phyloP scores from a whole-genome alignment of 2,329 filamentous ascomycete species.

The Tolypocladium inflatum region DNA sequence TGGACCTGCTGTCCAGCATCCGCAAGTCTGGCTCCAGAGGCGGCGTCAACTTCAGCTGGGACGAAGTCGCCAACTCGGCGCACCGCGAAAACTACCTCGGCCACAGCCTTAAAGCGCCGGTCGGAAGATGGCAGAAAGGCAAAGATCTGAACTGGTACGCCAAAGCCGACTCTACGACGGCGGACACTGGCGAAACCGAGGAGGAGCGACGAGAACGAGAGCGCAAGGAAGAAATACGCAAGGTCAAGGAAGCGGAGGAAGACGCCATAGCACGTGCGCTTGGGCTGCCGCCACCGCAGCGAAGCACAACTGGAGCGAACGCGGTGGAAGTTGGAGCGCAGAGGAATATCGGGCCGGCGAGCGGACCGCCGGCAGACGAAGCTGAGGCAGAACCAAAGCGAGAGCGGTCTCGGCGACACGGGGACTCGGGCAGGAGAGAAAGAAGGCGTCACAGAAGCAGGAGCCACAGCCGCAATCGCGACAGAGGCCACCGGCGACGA shows the following conservation, averaged over 20 bases:
- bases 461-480: conserved; percentile 17
- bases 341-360: conserved; percentile 22
- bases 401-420: conserved; percentile 20
- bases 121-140: conserved; percentile 84
- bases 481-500: conserved; percentile 18
- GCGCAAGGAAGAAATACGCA: conserved; percentile 67
- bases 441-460: conserved; percentile 25
- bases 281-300: conserved; percentile 62
- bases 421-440: conserved; percentile 20
- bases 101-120: conserved; percentile 84
- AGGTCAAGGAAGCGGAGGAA: conserved; percentile 84
- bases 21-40: conserved; percentile 87
- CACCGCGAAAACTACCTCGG: conserved; percentile 88
- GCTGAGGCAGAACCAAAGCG: conserved; percentile 15
- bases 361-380: conserved; percentile 12
- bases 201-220: conserved; percentile 51
- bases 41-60: conserved; percentile 94
- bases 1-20: conserved; percentile 91
- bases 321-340: conserved; percentile 51
- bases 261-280: conserved; percentile 80
- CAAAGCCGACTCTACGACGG: conserved; percentile 37
- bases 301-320: conserved; percentile 54
- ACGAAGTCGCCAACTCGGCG: conserved; percentile 75
- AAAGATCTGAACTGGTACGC: conserved; percentile 58
- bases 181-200: conserved; percentile 42